These are phyloP conservation scores for Fusarium buharicum DNA, from an alignment of 2,329 filamentous ascomycete species.

Conservation along the genomic window DNA sequence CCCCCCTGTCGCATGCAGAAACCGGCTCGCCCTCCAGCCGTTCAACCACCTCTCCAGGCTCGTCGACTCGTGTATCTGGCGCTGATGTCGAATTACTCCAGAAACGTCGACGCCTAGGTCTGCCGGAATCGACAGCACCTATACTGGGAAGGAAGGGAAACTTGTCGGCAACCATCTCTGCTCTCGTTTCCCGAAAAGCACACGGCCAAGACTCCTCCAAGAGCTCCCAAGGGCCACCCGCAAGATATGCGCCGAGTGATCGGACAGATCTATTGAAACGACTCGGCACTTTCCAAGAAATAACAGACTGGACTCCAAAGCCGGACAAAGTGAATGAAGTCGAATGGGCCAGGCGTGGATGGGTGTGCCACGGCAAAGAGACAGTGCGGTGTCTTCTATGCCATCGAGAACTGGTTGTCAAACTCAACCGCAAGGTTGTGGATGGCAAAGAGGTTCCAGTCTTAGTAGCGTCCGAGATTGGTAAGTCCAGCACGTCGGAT, in stretches of 20 bases:
- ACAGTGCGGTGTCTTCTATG: conserved; percentile 88
- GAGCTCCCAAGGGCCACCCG: conserved; percentile 45
- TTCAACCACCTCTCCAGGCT: conserved; percentile 21
- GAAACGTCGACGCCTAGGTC: conserved; percentile 65
- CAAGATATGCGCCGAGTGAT: conserved; percentile 88
- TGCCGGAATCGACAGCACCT: conserved; percentile 54
- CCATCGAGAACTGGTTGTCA: conserved; percentile 84
- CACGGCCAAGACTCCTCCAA: conserved; percentile 38
- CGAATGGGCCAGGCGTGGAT: conserved; percentile 93
- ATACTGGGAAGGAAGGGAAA: conserved; percentile 40
- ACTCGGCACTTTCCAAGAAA: conserved; percentile 87
- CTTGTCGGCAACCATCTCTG: conserved; percentile 39
- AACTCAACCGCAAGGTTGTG: conserved; percentile 70
- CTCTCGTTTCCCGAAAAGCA: conserved; percentile 40
- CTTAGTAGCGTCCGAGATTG: conserved; percentile 68
- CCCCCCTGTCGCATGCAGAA: conserved; percentile 2
- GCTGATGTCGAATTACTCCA: conserved; percentile 56
- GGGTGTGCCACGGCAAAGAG: conserved; percentile 85
- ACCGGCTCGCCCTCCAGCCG: conserved; percentile 25
- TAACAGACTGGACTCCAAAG: conserved; percentile 94
- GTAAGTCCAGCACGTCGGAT: conserved; percentile 39
- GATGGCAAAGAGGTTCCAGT: conserved; percentile 66
- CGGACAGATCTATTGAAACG: conserved; percentile 83
- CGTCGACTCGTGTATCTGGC: conserved; percentile 25
- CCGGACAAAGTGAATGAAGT: conserved; percentile 87